These are phyloP conservation scores for Fusarium proliferatum DNA, from an alignment of 2,329 filamentous ascomycete genomes.

Conservation along the genomic window DNA sequence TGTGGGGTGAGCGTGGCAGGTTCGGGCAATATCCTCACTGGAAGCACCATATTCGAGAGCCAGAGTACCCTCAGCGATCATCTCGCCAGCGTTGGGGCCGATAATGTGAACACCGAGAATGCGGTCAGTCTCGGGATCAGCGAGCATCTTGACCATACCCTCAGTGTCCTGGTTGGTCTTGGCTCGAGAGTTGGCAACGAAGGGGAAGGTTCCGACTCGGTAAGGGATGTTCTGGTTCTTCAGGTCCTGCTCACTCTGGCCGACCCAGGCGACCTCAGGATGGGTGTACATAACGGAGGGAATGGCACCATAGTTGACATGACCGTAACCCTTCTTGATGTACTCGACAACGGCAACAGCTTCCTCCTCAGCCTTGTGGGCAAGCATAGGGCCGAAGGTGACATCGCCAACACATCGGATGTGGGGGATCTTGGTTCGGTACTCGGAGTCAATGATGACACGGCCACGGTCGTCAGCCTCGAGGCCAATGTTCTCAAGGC, in stretches of 20 bases:
- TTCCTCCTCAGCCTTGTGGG: constrained; percentile 99
- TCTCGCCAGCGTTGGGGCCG: constrained; percentile 95
- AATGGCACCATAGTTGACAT: constrained; percentile 99
- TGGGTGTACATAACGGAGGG: constrained; percentile 99
- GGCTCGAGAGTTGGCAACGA: constrained; percentile 96
- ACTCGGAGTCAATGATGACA: constrained; percentile 97
- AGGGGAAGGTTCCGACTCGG: constrained; percentile 93
- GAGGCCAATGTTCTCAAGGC: constrained; percentile 92
- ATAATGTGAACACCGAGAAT: constrained; percentile 97
- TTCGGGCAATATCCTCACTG: constrained; percentile 93
- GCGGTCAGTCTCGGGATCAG: constrained; percentile 95
- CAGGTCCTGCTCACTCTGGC: constrained; percentile 95
- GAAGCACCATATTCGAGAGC: constrained; percentile 97
- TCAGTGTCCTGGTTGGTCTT: constrained; percentile 99
- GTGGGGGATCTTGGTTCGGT: constrained; percentile 96
- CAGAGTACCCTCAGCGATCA: constrained; percentile 97
- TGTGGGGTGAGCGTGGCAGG: constrained; percentile 96
- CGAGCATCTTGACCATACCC: constrained; percentile 95
- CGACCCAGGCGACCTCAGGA: constrained; percentile 98
- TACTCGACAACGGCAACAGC: constrained; percentile 94
- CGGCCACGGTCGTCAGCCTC: constrained; percentile 94
- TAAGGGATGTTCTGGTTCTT: constrained; percentile 92
- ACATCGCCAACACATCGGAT: constrained; percentile 96
- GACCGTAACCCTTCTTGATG: constrained; percentile 96
- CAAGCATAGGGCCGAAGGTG: constrained; percentile 98